These are phyloP conservation scores for Kalanchoe fedtschenkoi DNA, from an alignment of 164 flowering plant species.

Conservation along the genomic window DNA sequence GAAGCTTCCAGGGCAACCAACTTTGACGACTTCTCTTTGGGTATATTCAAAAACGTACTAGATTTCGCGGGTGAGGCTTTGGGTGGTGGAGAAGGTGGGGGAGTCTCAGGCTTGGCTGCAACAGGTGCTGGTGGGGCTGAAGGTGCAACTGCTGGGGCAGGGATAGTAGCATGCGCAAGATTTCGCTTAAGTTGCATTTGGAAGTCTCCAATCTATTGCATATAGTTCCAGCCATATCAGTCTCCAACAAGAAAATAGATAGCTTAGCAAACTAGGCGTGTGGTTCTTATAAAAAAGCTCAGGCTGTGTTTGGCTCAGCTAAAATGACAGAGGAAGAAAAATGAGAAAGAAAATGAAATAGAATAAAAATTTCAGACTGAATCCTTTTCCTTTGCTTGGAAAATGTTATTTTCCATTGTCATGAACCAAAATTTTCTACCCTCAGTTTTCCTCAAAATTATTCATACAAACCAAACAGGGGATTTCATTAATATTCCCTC, in stretches of 20 bases:
- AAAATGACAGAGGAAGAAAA: too few species aligned
- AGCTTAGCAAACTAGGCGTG: neutral
- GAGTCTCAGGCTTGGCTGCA: conserved; percentile 49
- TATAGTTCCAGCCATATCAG: neutral
- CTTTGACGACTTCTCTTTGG: conserved; percentile 41
- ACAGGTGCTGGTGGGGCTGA: conserved; percentile 36
- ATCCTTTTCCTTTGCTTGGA: too few species aligned
- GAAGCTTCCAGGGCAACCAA: conserved; percentile 67
- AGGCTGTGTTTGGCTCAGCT: too few species aligned
- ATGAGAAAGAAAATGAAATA: too few species aligned
- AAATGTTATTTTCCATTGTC: too few species aligned
- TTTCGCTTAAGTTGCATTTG: conserved; percentile 83
- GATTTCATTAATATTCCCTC: too few species aligned
- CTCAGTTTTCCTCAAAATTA: too few species aligned
- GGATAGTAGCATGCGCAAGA: conserved; percentile 30
- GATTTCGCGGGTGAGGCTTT: conserved; percentile 33
- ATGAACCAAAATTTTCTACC: too few species aligned
- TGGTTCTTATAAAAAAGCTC: neutral
- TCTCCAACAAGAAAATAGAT: neutral
- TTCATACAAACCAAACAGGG: too few species aligned
- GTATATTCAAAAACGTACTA: conserved; percentile 43
- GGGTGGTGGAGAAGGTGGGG: conserved; percentile 34
- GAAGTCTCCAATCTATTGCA: conserved; percentile 69
- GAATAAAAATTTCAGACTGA: too few species aligned
- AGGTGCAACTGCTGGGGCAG: conserved; percentile 35